A percentile compares a stretch with the other conserved stretches of the same genome.
These are phyloP conservation scores for Cladosporium phlei DNA, from an alignment of 2,329 filamentous ascomycete genomes.

Conservation along the genomic window DNA sequence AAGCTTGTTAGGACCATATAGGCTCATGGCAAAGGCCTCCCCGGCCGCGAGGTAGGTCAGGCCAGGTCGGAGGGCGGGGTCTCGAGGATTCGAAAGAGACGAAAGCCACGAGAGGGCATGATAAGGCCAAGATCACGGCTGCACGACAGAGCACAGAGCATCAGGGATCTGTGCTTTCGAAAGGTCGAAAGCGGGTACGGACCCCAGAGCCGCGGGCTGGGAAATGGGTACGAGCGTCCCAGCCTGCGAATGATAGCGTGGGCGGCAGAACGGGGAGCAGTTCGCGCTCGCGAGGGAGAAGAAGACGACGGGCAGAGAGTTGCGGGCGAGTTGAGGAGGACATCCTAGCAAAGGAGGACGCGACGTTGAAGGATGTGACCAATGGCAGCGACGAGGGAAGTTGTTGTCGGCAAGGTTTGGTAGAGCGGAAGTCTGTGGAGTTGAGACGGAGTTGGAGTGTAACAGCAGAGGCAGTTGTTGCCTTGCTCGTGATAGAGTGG, in stretches of 20 bases:
- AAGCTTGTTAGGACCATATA: constrained; percentile 5
- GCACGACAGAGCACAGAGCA: background rate
- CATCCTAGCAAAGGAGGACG: background rate
- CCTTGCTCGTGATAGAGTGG: no score
- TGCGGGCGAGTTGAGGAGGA: background rate
- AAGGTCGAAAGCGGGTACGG: background rate
- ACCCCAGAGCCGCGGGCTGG: constrained; percentile 2
- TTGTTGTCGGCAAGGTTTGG: no score
- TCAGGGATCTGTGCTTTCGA: background rate
- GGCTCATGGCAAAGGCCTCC: constrained; percentile 4
- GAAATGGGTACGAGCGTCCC: constrained; percentile 3
- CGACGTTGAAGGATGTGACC: no score
- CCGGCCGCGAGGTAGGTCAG: constrained; percentile 3
- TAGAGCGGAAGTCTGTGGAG: no score
- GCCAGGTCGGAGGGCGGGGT: constrained; percentile 6
- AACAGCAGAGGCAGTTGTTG: no score
- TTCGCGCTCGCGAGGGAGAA: background rate
- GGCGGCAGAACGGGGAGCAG: constrained; percentile 1
- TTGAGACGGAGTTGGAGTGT: no score
- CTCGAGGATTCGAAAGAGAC: no score
- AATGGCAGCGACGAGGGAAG: no score
- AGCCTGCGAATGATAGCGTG: constrained; percentile 11
- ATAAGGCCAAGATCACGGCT: background rate
- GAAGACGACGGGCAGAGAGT: background rate
- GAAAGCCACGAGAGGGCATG: no score